Conservation (phyloP, 176 grass and related monocot species). For the Saccharum spontaneum region DNA sequence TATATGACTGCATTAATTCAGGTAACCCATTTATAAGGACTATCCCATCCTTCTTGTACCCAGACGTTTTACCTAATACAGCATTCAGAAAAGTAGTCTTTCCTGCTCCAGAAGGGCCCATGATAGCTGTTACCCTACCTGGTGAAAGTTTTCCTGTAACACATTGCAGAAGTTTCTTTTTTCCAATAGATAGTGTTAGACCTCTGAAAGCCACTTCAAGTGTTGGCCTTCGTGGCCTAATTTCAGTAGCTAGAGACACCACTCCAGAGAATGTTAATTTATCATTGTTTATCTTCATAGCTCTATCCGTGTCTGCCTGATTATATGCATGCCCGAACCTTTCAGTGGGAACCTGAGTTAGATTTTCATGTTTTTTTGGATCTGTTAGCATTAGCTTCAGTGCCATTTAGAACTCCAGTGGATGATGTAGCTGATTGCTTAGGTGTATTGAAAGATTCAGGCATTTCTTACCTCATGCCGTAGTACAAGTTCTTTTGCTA, state of each 20-base stretch:
- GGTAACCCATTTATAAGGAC: slow-evolving; percentile 76
- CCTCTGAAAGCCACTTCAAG: slow-evolving; percentile 70
- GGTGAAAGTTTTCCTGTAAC: slow-evolving; percentile 76
- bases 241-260: slow-evolving; percentile 47
- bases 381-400: slow-evolving; percentile 31
- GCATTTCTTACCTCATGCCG: slow-evolving; percentile 36
- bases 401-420: not conserved
- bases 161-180: slow-evolving; percentile 67
- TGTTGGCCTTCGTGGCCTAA: slow-evolving; percentile 48
- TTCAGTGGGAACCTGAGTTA: slow-evolving; percentile 47
- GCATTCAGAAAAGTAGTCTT: slow-evolving; percentile 91
- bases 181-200: slow-evolving; percentile 63
- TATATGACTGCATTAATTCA: slow-evolving; percentile 64
- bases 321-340: slow-evolving; percentile 56
- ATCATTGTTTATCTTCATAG: slow-evolving; percentile 38
- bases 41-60: slow-evolving; percentile 63
- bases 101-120: slow-evolving; percentile 85
- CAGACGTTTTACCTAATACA: slow-evolving; percentile 63
- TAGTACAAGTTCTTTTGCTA: slow-evolving; percentile 49
- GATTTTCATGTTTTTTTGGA: slow-evolving; percentile 34
- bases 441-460: slow-evolving; percentile 24
- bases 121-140: slow-evolving; percentile 65
- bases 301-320: slow-evolving; percentile 53
- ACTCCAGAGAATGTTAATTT: slow-evolving; percentile 52
- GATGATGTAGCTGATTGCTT: slow-evolving; percentile 42